Conservation (phyloP, 148 eudicot species). For the Rhododendron williamsianum region DNA sequence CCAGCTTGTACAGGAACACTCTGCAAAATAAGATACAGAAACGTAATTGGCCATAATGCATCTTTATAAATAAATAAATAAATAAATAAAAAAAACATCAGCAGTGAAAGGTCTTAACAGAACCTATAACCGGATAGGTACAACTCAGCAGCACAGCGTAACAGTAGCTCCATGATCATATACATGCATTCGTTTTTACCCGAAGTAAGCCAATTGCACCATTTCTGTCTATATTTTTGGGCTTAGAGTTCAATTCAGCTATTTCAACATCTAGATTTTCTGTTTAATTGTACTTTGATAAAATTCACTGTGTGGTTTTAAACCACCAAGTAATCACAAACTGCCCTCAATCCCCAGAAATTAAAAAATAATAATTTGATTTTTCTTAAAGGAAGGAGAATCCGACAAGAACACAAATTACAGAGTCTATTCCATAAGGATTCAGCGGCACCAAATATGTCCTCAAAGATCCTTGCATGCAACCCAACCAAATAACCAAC, state of each 20-base stretch:
- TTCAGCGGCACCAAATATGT: background rate
- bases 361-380: background rate
- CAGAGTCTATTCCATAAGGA: background rate
- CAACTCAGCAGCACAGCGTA: background rate
- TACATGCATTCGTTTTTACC: background rate
- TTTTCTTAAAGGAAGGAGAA: background rate
- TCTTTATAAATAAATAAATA: too few species aligned
- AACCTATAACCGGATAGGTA: background rate
- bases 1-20: slow-evolving; percentile 99
- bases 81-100: background rate
- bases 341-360: background rate
- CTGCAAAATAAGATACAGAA: slow-evolving; percentile 39
- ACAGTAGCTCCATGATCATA: background rate
- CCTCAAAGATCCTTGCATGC: background rate
- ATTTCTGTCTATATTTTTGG: background rate
- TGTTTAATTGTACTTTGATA: background rate
- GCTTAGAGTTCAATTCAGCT: background rate
- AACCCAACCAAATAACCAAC: background rate
- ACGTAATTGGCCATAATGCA: background rate
- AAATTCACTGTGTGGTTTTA: background rate
- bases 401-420: background rate
- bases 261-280: background rate
- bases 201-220: background rate
- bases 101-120: background rate
- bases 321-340: background rate